A percentile compares a stretch with the other conserved stretches of the same genome.
phyloP scores from a whole-genome alignment of 257 asterid genomes.

The Mentha longifolia region DNA sequence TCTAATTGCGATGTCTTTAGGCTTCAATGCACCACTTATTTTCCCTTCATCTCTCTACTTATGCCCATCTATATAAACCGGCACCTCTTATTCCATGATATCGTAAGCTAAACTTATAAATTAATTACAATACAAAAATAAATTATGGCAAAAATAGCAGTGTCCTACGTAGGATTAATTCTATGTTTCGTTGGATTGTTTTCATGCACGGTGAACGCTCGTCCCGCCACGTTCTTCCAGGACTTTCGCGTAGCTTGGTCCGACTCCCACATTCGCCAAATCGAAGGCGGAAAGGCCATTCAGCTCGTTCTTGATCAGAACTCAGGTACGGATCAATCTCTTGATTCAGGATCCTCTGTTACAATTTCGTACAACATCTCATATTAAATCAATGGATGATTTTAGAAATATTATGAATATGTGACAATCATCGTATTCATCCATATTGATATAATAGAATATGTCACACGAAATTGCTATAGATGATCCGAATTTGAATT shows the following conservation, averaged over 20 bases:
- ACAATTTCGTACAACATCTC: too few species aligned
- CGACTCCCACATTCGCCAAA: constrained; percentile 67
- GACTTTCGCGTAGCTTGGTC: constrained; percentile 72
- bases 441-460: too few species aligned
- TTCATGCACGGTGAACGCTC: constrained; percentile 40
- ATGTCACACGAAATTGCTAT: too few species aligned
- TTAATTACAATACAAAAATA: not conserved
- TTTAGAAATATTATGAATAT: too few species aligned
- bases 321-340: constrained; percentile 48
- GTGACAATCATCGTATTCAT: too few species aligned
- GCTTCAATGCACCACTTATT: constrained; percentile 40
- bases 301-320: constrained; percentile 76
- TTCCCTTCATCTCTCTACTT: constrained; percentile 10
- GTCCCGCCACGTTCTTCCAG: constrained; percentile 72
- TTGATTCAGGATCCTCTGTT: too few species aligned
- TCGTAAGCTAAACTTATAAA: not conserved
- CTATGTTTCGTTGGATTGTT: constrained; percentile 31
- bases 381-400: too few species aligned
- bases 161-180: constrained; percentile 24
- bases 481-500: too few species aligned
- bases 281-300: constrained; percentile 71
- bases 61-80: constrained; percentile 41
- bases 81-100: constrained; percentile 7
- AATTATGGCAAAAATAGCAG: constrained; percentile 35
- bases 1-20: constrained; percentile 36